Evolutionary conservation across 2,329 filamentous ascomycete genomes (phyloP).

Genomic region (Lachnellula hyalina): DNA sequence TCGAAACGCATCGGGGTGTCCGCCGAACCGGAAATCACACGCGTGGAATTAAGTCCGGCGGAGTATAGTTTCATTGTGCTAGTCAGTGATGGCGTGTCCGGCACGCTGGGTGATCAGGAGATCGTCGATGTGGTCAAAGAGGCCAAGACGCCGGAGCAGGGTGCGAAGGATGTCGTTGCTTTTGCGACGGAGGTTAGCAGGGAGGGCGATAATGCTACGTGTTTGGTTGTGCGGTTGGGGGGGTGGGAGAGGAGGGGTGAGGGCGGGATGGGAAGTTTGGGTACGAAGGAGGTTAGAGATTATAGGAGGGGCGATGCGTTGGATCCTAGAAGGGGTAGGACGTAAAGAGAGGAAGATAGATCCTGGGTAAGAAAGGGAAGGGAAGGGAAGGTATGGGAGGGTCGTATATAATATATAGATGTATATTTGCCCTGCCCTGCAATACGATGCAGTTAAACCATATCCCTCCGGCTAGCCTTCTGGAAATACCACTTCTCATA

Average conservation of each 20-base stretch:
- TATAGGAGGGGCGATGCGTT: conserved; percentile 74
- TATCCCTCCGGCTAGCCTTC: too few species aligned
- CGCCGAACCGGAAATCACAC: conserved; percentile 83
- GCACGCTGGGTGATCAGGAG: conserved; percentile 83
- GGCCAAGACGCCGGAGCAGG: conserved; percentile 83
- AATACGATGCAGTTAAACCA: too few species aligned
- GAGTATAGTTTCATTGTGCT: conserved; percentile 88
- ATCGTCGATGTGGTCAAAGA: conserved; percentile 96
- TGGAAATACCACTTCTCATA: too few species aligned
- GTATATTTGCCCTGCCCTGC: too few species aligned
- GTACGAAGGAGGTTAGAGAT: conserved; percentile 87
- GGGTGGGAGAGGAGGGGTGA: conserved; percentile 71
- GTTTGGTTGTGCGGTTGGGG: conserved; percentile 60
- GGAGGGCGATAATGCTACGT: conserved; percentile 63
- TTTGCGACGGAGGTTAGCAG: conserved; percentile 76
- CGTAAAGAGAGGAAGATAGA: neutral
- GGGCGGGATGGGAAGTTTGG: conserved; percentile 81
- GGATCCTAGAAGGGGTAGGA: conserved; percentile 65
- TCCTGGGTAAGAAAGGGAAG: neutral
- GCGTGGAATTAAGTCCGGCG: conserved; percentile 72
- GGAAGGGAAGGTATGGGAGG: neutral
- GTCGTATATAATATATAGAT: too few species aligned
- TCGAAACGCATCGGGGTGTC: conserved; percentile 91
- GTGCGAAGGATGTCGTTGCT: conserved; percentile 68
- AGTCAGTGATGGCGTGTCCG: conserved; percentile 83